Evolutionary conservation across 192 early-diverging fungal genomes (phyloP).

Genomic region (Linnemannia hyalina): DNA sequence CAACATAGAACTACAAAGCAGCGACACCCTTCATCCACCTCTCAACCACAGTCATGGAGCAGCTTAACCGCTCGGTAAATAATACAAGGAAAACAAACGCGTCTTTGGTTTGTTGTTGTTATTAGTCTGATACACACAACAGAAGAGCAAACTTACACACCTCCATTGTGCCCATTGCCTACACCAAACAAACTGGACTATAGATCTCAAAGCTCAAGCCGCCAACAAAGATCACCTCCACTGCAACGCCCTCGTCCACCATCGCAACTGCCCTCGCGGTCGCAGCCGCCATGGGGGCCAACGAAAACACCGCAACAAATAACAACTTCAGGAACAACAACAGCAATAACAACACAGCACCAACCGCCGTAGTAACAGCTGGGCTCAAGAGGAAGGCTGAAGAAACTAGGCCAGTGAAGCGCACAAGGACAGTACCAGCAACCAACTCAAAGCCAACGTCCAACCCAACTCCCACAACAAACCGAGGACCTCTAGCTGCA

Average conservation of each 20-base stretch:
- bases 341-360: background rate
- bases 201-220: slow-evolving; percentile 51
- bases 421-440: slow-evolving; percentile 11
- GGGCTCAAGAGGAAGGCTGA: slow-evolving; percentile 34
- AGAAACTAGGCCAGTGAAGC: slow-evolving; percentile 13
- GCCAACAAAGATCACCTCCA: slow-evolving; percentile 36
- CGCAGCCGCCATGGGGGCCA: slow-evolving; percentile 21
- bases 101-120: background rate
- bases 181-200: background rate
- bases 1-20: background rate
- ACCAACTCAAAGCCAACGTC: background rate
- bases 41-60: slow-evolving; percentile 12
- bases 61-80: slow-evolving; percentile 40
- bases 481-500: background rate
- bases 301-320: slow-evolving; percentile 20
- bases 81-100: background rate
- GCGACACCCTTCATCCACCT: background rate
- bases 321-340: background rate
- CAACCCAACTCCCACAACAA: background rate
- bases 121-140: background rate
- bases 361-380: background rate
- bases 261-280: slow-evolving; percentile 45
- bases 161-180: background rate
- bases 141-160: background rate
- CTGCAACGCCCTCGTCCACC: slow-evolving; percentile 30